Evolutionary conservation across 129 eudicot species (phyloP).

Genomic region (Arctium minus): DNA sequence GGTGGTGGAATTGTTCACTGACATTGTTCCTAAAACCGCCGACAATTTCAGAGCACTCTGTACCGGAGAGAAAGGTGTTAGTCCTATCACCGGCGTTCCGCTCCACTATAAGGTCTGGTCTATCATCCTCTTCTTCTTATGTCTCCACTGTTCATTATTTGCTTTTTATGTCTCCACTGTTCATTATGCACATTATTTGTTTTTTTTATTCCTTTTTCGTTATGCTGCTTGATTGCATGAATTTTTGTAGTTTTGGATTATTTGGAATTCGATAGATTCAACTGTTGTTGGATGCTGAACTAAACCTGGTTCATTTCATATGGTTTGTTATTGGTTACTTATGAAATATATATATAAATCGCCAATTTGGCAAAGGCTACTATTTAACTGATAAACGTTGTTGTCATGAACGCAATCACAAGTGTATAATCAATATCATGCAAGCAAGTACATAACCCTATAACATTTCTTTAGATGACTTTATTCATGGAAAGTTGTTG

Average conservation of each 20-base stretch:
- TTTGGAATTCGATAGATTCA: neutral
- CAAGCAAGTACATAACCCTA: neutral
- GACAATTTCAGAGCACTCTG: slow-evolving; percentile 85
- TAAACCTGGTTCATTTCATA: neutral
- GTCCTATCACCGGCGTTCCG: slow-evolving; percentile 63
- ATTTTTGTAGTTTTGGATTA: neutral
- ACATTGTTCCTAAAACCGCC: slow-evolving; percentile 82
- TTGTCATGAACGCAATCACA: neutral
- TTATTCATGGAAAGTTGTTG: no score
- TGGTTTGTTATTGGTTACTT: neutral
- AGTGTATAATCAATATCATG: neutral
- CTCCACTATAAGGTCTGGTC: slow-evolving; percentile 96
- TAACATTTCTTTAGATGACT: neutral
- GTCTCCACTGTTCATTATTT: neutral
- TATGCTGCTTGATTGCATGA: neutral
- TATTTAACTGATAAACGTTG: neutral
- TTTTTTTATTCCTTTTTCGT: neutral
- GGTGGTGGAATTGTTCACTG: slow-evolving; percentile 64
- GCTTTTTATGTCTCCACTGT: no score
- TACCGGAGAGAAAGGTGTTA: slow-evolving; percentile 84
- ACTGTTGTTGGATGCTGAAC: neutral
- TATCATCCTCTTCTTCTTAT: neutral
- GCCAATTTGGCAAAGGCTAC: neutral
- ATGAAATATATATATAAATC: neutral
- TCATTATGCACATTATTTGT: neutral